Evolutionary conservation across 2,329 filamentous ascomycete species (phyloP).

Genomic region (Cadophora sp.): DNA sequence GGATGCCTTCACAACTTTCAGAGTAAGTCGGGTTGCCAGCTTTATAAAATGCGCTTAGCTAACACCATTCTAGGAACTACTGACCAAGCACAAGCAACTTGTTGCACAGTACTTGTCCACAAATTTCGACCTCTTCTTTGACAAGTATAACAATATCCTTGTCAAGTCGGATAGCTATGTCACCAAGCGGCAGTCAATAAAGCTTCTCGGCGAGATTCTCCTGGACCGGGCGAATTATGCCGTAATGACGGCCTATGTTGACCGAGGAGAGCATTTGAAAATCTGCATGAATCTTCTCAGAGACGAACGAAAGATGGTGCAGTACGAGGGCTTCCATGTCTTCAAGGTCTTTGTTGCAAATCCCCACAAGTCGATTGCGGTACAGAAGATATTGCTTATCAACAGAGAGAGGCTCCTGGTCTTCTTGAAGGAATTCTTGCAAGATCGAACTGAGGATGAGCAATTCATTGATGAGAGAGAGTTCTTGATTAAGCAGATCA

Average conservation of each 20-base stretch:
- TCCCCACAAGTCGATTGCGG: conserved; percentile 95
- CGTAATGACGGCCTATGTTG: conserved; percentile 97
- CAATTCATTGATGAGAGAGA: conserved; percentile 98
- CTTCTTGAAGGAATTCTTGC: conserved; percentile 90
- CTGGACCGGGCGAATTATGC: conserved; percentile 96
- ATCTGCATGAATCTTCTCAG: conserved; percentile 97
- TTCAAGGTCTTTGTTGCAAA: conserved; percentile 99
- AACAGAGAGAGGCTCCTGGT: conserved; percentile 90
- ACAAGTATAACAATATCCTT: conserved; percentile 84
- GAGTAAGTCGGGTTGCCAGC: conserved; percentile 60
- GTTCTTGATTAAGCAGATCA: conserved; percentile 94
- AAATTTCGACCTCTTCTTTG: conserved; percentile 94
- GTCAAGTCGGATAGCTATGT: conserved; percentile 96
- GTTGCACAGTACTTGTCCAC: conserved; percentile 86
- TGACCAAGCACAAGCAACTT: conserved; percentile 92
- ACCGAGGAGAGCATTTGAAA: conserved; percentile 94
- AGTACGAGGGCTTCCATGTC: conserved; percentile 98
- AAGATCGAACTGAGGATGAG: conserved; percentile 95
- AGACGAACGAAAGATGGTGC: conserved; percentile 98
- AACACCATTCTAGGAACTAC: conserved; percentile 72
- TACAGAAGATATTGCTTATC: conserved; percentile 95
- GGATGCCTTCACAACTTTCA: conserved; percentile 96
- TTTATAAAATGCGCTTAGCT: conserved; percentile 16
- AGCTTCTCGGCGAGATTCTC: conserved; percentile 92
- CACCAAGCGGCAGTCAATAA: conserved; percentile 97